These are phyloP conservation scores for Boletus reticuloceps DNA, from an alignment of 768 basidiomycete species.

Conservation along the genomic window DNA sequence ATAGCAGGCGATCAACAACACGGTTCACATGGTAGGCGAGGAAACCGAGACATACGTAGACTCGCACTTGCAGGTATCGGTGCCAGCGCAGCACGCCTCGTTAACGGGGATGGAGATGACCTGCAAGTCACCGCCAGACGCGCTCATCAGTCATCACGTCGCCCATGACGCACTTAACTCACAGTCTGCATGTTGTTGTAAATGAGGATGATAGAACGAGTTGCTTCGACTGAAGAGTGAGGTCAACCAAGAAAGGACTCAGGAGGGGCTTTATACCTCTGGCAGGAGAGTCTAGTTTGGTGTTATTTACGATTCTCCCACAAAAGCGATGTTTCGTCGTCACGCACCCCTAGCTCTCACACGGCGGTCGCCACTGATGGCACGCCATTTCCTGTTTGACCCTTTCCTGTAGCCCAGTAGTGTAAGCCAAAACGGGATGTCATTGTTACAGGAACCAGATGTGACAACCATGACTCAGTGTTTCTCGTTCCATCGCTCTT, in stretches of 20 bases:
- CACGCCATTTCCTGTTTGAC: background rate
- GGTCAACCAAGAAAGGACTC: too few relatives aligned
- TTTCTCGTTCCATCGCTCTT: background rate
- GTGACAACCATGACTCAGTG: too few relatives aligned
- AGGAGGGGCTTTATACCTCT: slow-evolving; percentile 6
- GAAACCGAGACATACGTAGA: slow-evolving; percentile 1
- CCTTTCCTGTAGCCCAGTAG: background rate
- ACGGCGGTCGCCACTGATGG: background rate
- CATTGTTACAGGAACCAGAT: background rate
- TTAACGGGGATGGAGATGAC: slow-evolving; percentile 13
- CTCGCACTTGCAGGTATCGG: slow-evolving; percentile 10
- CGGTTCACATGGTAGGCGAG: too few relatives aligned
- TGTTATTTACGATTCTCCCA: background rate
- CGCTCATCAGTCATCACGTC: background rate
- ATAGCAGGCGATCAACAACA: background rate
- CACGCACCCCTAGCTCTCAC: background rate
- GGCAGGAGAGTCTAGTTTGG: background rate
- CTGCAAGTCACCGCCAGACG: background rate
- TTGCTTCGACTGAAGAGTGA: background rate
- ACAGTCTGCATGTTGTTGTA: slow-evolving; percentile 12
- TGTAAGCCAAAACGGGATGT: background rate
- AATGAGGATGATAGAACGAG: background rate
- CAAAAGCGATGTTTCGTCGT: background rate
- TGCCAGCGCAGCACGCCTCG: slow-evolving; percentile 18
- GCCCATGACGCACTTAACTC: background rate